These are phyloP conservation scores for Marasmius sp. DNA, from an alignment of 1,284 basidiomycete genomes.

Conservation along the genomic window DNA sequence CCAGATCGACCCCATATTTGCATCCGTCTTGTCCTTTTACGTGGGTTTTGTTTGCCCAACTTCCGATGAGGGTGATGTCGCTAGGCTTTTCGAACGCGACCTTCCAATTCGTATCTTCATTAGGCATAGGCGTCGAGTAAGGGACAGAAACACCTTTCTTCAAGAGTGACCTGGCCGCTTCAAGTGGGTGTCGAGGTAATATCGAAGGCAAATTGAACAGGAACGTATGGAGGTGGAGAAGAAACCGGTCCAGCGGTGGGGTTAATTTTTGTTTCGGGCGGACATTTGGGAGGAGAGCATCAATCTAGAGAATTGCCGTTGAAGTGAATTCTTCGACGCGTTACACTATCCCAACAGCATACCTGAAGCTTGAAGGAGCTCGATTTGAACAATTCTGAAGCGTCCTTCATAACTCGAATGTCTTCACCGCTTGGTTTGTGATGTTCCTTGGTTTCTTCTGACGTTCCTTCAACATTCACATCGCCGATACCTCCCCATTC, in stretches of 20 bases:
- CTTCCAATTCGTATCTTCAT: constrained; percentile 76
- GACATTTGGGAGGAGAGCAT: constrained; percentile 76
- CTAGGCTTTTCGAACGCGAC: constrained; percentile 69
- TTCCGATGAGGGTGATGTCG: constrained; percentile 72
- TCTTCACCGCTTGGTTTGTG: constrained; percentile 63
- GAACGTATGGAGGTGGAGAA: constrained; percentile 59
- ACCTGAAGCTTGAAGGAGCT: constrained; percentile 87
- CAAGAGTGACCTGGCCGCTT: constrained; percentile 51
- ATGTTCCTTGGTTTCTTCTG: constrained; percentile 32
- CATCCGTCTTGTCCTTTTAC: constrained; percentile 65
- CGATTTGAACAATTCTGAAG: constrained; percentile 79
- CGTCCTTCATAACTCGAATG: constrained; percentile 73
- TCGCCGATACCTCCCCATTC: constrained; percentile 24
- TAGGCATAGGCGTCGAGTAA: constrained; percentile 61
- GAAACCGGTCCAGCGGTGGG: constrained; percentile 61
- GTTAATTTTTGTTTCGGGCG: constrained; percentile 63
- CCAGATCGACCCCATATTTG: constrained; percentile 78
- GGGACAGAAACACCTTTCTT: constrained; percentile 59
- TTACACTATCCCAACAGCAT: constrained; percentile 13
- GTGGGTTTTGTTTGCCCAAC: constrained; percentile 68
- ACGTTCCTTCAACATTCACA: constrained; percentile 16
- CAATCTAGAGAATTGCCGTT: constrained; percentile 53
- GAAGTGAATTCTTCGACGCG: background rate
- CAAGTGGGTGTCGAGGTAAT: constrained; percentile 64
- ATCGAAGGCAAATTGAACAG: constrained; percentile 60